Evolutionary conservation across 306 rosid species (phyloP), one percentile per base, ranked within the genome.

Genomic region (Vigna radiata): DNA sequence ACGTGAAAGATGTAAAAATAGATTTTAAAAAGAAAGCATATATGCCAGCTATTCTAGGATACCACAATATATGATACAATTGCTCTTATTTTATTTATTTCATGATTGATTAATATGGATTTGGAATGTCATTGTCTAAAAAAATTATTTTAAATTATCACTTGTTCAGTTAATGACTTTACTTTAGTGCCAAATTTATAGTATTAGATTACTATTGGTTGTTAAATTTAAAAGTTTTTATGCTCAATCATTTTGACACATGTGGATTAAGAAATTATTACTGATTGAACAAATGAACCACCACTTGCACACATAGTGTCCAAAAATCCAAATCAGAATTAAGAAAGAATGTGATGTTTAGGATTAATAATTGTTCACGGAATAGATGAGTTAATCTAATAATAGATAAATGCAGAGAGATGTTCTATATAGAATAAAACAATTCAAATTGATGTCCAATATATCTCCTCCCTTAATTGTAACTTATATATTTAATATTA

Each of bases 101-200:
- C 2, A 46, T 65, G 29, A 9, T 3, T n/a, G 3, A 52, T 54
- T 31, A 13, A 53, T 54, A 36, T 29, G 60, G 31, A 1, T 29
- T 44, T 80, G 67, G 41, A 70, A 65, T 55, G 83, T 65, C 83
- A 33, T 27, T 8, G 31, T 80, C 83, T 44, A 4, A 43, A 72
- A 55, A 31, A 56, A 15, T 2, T 64, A 64, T n/a, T 36, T 64
- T n/a, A 64, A 8, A 3, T 62, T 62, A 8, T 36, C 47, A 33
- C 7, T 33, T 62, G 14, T 7, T 16, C 8, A 16, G 16, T 8
- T 14, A 62, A 36, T 61, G 25, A 1, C 27, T 62, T 61, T 36
- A 33, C 23, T n/a, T 7, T n/a, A 63, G 15, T 63, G 69, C 16
- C 48, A n/a, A 33, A 14, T 15, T 0, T 12, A 16, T 18, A 11